These are phyloP conservation scores for Biscogniauxia sp. DNA, from an alignment of 2,329 filamentous ascomycete species.

Conservation along the genomic window DNA sequence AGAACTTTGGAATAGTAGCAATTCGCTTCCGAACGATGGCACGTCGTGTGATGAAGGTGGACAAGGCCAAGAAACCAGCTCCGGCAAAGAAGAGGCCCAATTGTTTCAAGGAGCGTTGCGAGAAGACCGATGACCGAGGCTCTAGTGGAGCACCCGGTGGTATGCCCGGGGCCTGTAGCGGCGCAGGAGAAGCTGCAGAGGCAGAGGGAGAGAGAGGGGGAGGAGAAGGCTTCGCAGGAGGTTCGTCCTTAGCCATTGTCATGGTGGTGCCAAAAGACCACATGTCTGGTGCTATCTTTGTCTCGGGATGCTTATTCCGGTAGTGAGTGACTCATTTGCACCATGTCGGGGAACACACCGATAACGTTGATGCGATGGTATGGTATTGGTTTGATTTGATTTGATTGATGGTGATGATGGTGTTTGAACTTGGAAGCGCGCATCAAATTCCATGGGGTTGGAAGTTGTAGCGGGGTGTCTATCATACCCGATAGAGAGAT, in stretches of 20 bases:
- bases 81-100: constrained; percentile 72
- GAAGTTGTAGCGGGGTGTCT: too few relatives aligned
- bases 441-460: too few relatives aligned
- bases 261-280: constrained; percentile 37
- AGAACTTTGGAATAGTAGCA: constrained; percentile 67
- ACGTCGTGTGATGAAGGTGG: constrained; percentile 68
- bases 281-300: constrained; percentile 18
- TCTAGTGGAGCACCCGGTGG: constrained; percentile 9
- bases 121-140: constrained; percentile 32
- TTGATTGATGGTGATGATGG: too few relatives aligned
- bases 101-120: constrained; percentile 56
- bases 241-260: constrained; percentile 32
- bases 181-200: constrained; percentile 13
- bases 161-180: constrained; percentile 5
- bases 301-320: background rate
- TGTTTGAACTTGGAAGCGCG: too few relatives aligned
- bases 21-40: constrained; percentile 63
- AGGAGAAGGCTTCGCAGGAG: constrained; percentile 11
- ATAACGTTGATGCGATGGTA: too few relatives aligned
- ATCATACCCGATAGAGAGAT: too few relatives aligned
- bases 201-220: constrained; percentile 4
- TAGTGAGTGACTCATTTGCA: background rate
- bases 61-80: constrained; percentile 70
- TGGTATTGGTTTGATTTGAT: too few relatives aligned
- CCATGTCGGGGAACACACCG: too few relatives aligned